Evolutionary conservation across 768 basidiomycete genomes (phyloP).

Genomic region (Sarcodon sp.): DNA sequence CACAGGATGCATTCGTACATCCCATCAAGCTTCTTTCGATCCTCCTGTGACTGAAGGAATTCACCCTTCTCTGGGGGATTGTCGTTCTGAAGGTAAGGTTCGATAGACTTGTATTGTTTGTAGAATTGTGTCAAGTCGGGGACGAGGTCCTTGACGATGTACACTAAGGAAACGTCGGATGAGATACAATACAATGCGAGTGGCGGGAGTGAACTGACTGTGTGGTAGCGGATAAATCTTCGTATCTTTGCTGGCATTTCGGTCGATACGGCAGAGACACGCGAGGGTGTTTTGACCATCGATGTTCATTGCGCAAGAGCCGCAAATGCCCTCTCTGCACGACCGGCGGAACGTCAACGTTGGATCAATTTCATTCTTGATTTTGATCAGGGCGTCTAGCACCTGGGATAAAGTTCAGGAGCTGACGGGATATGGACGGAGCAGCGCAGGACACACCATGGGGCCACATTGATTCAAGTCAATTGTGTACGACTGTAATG

Average conservation of each 20-base stretch:
- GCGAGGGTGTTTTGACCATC: slow-evolving; percentile 97
- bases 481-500: slow-evolving; percentile 80
- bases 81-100: slow-evolving; percentile 92
- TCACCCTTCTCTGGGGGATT: slow-evolving; percentile 79
- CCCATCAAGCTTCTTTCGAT: slow-evolving; percentile 85
- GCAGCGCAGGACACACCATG: slow-evolving; percentile 45
- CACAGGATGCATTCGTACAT: slow-evolving; percentile 98
- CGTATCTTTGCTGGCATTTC: slow-evolving; percentile 50
- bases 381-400: slow-evolving; percentile 92
- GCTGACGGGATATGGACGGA: background rate
- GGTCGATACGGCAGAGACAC: slow-evolving; percentile 91
- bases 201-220: slow-evolving; percentile 41
- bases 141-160: slow-evolving; percentile 97
- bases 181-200: background rate
- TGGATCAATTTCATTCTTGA: slow-evolving; percentile 97
- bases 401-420: slow-evolving; percentile 27
- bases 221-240: slow-evolving; percentile 98
- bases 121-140: slow-evolving; percentile 86
- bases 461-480: slow-evolving; percentile 93
- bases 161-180: slow-evolving; percentile 44
- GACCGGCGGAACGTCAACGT: slow-evolving; percentile 93
- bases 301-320: slow-evolving; percentile 98
- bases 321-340: slow-evolving; percentile 93
- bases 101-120: slow-evolving; percentile 99
- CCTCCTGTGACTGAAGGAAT: slow-evolving; percentile 81